These are phyloP conservation scores for Lepidium sativum DNA, from an alignment of 345 rosid species.

Conservation along the genomic window DNA sequence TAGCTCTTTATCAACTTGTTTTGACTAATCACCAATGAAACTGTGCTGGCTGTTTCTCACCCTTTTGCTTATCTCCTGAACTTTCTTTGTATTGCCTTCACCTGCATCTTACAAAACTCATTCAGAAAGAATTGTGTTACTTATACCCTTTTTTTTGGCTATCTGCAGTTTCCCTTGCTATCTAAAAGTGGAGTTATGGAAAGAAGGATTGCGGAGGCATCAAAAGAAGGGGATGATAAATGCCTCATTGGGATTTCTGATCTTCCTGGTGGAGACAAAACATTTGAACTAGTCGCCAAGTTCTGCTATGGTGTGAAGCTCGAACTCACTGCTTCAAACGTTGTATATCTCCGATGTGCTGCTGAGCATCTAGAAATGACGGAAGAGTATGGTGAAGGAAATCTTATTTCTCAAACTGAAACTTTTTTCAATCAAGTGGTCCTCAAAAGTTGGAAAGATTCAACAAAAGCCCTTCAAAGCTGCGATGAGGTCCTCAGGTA, in stretches of 20 bases:
- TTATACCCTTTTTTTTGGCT: not conserved
- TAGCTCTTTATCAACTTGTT: not conserved
- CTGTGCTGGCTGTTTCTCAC: not conserved
- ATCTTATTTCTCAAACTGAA: slow-evolving; percentile 71
- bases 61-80: not conserved
- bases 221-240: slow-evolving; percentile 66
- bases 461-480: slow-evolving; percentile 70
- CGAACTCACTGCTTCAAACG: slow-evolving; percentile 84
- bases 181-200: slow-evolving; percentile 95
- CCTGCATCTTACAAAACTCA: not conserved
- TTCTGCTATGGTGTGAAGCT: slow-evolving; percentile 99
- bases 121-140: not conserved
- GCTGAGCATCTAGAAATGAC: slow-evolving; percentile 90
- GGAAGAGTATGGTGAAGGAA: slow-evolving; percentile 90
- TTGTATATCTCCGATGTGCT: slow-evolving; percentile 72
- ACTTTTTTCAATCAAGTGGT: slow-evolving; percentile 79
- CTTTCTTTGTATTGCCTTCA: not conserved
- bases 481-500: slow-evolving; percentile 57
- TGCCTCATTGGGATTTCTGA: slow-evolving; percentile 47
- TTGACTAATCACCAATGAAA: not conserved
- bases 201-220: slow-evolving; percentile 68
- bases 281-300: slow-evolving; percentile 90
- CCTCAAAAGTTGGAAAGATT: slow-evolving; percentile 86
- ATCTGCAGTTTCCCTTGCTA: slow-evolving; percentile 83
- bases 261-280: slow-evolving; percentile 85